Evolutionary conservation across 768 basidiomycete genomes (phyloP), one percentile per base, ranked within the genome.

Genomic region (Auricularia cornea): DNA sequence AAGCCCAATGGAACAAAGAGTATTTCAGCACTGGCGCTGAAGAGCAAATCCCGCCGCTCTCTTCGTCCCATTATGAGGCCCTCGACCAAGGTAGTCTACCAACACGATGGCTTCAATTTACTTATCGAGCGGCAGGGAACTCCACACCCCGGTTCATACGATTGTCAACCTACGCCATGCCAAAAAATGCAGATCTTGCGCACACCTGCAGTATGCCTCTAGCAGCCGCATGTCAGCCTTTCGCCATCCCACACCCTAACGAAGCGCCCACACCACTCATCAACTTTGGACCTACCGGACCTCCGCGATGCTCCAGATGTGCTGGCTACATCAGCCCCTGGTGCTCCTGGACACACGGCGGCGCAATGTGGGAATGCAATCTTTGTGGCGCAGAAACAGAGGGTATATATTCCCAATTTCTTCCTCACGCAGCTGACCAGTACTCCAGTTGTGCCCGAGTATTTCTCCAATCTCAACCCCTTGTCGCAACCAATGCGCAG

Each of bases 291-390:
- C 78, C 79, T 29, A 71, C 73, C 1, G 94, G 94, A 14, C 97
- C 96, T 14, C 83, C 89, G 28, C 82, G 97, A 33, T 99, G 97
- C 69, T 83, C 80, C 54, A 79, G 83, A 35, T 99, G 97, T 73
- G 81, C 92, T 67, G 92, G 82, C 0, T 99, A 98, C 73, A 80
- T 99, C 68, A 98, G 98, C 70, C 90, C 94, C 0, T 98, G 94
- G 94, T 93, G 89, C 73, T 78, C 78, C 29, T 99, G 92, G 86
- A 76, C 83, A 23, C 82, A 88, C 10, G 90, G 90, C 2, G 97
- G 97, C 4, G 81, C 82, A 64, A 84, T 81, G 67, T 99, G 95
- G 92, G 86, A 81, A 68, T 99, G 97, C 73, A 98, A 98, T 78
- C 72, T 99, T 18, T 99, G 97, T 75, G 75, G 79, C 2, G 83